These are phyloP conservation scores for Xylaria nigripes DNA, from an alignment of 495 filamentous ascomycete genomes.

Conservation along the genomic window DNA sequence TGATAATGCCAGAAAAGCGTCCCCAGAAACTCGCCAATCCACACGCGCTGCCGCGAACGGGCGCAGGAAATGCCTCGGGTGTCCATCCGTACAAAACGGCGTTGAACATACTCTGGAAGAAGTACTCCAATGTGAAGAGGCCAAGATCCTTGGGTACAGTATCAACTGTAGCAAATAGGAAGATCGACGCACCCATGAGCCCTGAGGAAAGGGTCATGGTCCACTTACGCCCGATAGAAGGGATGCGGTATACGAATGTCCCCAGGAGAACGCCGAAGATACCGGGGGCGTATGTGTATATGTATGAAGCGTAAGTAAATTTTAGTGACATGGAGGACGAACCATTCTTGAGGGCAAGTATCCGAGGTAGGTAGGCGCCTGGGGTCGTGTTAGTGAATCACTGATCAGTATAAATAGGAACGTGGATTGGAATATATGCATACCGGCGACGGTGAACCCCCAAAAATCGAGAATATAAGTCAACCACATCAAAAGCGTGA, in stretches of 20 bases:
- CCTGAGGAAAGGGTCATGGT: conserved; percentile 40
- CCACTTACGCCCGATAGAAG: conserved; percentile 34
- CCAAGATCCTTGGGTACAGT: conserved; percentile 36
- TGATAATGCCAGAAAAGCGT: conserved; percentile 36
- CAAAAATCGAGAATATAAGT: conserved; percentile 10
- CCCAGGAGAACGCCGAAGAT: conserved; percentile 37
- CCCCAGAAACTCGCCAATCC: conserved; percentile 46
- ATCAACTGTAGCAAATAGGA: conserved; percentile 39
- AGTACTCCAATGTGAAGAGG: conserved; percentile 40
- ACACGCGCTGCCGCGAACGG: conserved; percentile 45
- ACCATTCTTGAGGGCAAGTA: conserved; percentile 34
- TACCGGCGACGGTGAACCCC: conserved; percentile 7
- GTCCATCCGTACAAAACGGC: conserved; percentile 44
- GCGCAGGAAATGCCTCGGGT: conserved; percentile 42
- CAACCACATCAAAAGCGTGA: conserved; percentile 4
- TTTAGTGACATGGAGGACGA: conserved; percentile 16
- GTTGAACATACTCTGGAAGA: conserved; percentile 46
- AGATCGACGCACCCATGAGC: conserved; percentile 38
- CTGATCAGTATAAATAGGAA: neutral
- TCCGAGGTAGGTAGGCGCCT: conserved; percentile 36
- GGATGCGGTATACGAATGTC: conserved; percentile 30
- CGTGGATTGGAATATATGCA: neutral
- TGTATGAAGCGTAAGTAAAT: conserved; percentile 35
- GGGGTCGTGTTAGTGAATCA: neutral
- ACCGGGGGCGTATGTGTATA: conserved; percentile 40